phyloP scores from a whole-genome alignment of 2,329 filamentous ascomycete genomes.

The Diaporthe velutina region DNA sequence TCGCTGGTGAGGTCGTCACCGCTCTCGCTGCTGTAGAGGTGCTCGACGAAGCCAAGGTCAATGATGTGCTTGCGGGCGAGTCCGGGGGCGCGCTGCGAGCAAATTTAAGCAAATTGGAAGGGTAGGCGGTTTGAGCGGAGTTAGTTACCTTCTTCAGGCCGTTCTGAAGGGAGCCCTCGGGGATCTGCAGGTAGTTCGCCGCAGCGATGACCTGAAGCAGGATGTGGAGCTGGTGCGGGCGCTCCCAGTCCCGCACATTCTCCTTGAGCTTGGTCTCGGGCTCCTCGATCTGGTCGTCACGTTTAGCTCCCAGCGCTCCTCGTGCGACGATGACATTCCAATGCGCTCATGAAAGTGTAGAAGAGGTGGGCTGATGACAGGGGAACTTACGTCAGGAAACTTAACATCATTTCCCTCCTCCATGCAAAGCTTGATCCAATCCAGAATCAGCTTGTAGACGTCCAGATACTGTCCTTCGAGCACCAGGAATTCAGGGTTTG shows the following conservation, averaged over 20 bases:
- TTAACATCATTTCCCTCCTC: slow-evolving; percentile 39
- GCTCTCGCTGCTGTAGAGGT: slow-evolving; percentile 27
- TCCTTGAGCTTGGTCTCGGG: neutral
- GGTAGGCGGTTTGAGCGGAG: too few species aligned
- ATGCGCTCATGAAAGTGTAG: neutral
- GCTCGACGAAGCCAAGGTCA: slow-evolving; percentile 26
- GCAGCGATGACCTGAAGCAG: slow-evolving; percentile 33
- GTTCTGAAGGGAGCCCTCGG: slow-evolving; percentile 38
- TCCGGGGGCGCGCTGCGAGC: slow-evolving; percentile 22
- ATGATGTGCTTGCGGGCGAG: slow-evolving; percentile 36
- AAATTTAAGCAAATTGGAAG: neutral
- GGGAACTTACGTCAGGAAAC: slow-evolving; percentile 37
- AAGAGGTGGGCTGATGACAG: neutral
- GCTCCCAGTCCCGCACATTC: neutral
- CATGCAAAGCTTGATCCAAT: slow-evolving; percentile 38
- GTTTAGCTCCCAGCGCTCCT: too few species aligned
- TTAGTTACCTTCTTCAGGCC: slow-evolving; percentile 34
- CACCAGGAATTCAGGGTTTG: slow-evolving; percentile 3
- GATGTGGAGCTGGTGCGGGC: slow-evolving; percentile 31
- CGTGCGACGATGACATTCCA: neutral
- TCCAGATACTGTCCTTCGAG: slow-evolving; percentile 24
- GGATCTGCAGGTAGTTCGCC: slow-evolving; percentile 35
- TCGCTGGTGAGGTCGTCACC: slow-evolving; percentile 2
- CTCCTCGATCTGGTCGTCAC: neutral
- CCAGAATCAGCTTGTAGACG: slow-evolving; percentile 32